A percentile compares a stretch with the other conserved stretches of the same genome.
These are phyloP conservation scores for Linanthus parryae DNA, from an alignment of 148 eudicot species.

Conservation along the genomic window DNA sequence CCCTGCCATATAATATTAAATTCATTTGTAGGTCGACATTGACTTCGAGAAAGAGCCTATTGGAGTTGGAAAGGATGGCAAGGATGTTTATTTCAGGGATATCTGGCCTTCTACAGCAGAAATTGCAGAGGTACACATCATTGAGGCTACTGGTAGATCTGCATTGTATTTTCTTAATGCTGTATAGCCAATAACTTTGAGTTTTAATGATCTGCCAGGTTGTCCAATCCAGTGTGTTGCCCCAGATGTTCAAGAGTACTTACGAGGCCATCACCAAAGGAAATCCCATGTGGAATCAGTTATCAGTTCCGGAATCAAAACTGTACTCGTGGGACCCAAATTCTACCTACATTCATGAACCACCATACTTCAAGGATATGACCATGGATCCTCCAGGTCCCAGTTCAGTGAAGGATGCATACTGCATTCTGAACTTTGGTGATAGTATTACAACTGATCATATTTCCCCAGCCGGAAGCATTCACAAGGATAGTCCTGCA, in stretches of 20 bases:
- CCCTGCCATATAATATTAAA: no score
- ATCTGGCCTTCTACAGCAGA: constrained; percentile 46
- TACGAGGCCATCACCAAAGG: constrained; percentile 46
- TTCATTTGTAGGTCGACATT: constrained; percentile 36
- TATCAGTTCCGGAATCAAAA: constrained; percentile 29
- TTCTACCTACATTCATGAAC: constrained; percentile 53
- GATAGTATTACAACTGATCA: constrained; percentile 51
- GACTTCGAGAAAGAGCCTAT: constrained; percentile 50
- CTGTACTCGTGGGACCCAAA: constrained; percentile 48
- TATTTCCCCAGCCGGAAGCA: constrained; percentile 49
- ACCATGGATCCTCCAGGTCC: constrained; percentile 53
- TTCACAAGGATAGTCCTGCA: constrained; percentile 51
- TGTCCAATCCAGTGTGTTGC: constrained; percentile 51
- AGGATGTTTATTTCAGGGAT: constrained; percentile 36
- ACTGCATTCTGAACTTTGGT: constrained; percentile 48
- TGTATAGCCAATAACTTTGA: not conserved
- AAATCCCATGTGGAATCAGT: constrained; percentile 46
- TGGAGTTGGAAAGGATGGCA: constrained; percentile 51
- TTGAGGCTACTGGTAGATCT: not conserved
- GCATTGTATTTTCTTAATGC: no score
- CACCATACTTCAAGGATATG: constrained; percentile 50
- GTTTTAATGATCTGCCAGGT: constrained; percentile 17
- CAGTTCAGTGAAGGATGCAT: constrained; percentile 44
- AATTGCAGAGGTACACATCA: constrained; percentile 27
- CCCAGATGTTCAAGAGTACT: constrained; percentile 47